Percentiles rank a stretch among this genome's conserved stretches.
Evolutionary conservation across 257 asterid genomes (phyloP).

Genomic region (Asclepias syriaca): DNA sequence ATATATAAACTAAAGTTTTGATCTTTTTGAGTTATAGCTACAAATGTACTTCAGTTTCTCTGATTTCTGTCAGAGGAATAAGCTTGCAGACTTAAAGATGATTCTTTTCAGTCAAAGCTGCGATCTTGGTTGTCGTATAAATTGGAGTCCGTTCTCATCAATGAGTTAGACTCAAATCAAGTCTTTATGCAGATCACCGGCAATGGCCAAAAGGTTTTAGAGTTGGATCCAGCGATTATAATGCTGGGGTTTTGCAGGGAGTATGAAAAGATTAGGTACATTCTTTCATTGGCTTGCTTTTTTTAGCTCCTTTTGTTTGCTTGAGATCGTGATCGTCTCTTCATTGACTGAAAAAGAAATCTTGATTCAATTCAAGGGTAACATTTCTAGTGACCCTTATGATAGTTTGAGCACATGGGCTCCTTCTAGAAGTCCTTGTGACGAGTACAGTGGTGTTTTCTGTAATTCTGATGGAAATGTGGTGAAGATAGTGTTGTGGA

Average conservation of each 20-base stretch:
- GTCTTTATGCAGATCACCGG: conserved; percentile 21
- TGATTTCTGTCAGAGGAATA: conserved; percentile 16
- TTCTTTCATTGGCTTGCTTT: conserved; percentile 36
- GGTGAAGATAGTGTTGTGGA: conserved; percentile 75
- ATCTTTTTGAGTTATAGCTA: conserved; percentile 13
- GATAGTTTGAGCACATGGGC: conserved; percentile 69
- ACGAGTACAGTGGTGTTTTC: conserved; percentile 57
- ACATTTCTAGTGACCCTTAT: conserved; percentile 76
- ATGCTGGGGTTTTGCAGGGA: conserved; percentile 60
- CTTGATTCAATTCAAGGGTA: conserved; percentile 82
- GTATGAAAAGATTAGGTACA: conserved; percentile 70
- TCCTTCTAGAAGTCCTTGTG: conserved; percentile 49
- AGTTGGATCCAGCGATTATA: conserved; percentile 57
- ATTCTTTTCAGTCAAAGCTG: conserved; percentile 18
- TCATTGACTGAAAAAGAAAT: conserved; percentile 81
- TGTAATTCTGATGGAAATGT: conserved; percentile 83
- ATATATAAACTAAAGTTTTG: conserved; percentile 7
- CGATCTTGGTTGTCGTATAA: conserved; percentile 17
- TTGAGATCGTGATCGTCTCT: conserved; percentile 39
- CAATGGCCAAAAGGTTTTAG: conserved; percentile 29
- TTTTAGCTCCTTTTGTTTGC: conserved; percentile 38
- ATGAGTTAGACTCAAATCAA: conserved; percentile 3
- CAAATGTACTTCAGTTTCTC: conserved; percentile 35
- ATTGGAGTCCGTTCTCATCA: conserved; percentile 18
- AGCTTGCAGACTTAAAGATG: conserved; percentile 15